phyloP scores from a whole-genome alignment of 2,329 filamentous ascomycete species.

The Septoria petroselini region DNA sequence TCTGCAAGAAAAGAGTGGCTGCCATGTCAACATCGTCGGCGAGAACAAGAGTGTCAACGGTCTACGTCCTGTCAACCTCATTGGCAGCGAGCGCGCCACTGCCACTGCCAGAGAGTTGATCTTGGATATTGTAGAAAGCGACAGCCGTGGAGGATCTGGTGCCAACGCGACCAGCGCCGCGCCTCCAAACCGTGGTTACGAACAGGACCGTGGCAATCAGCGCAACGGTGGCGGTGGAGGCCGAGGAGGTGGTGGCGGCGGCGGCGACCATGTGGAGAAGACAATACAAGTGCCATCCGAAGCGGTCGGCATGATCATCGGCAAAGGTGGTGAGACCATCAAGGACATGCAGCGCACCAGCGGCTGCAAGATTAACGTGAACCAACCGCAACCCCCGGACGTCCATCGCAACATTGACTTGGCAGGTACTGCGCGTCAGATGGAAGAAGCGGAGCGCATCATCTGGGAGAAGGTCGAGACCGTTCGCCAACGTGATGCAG shows the following conservation, averaged over 20 bases:
- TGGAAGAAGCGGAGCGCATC: conserved; percentile 74
- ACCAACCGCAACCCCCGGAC: conserved; percentile 74
- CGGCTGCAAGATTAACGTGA: conserved; percentile 93
- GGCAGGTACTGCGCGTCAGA: conserved; percentile 72
- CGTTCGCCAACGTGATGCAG: conserved; percentile 58
- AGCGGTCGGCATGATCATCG: conserved; percentile 93
- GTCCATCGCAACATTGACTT: conserved; percentile 82
- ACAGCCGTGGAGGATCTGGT: conserved; percentile 53
- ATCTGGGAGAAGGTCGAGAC: conserved; percentile 92
- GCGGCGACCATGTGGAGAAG: conserved; percentile 65
- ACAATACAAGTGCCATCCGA: conserved; percentile 83
- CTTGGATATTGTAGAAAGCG: conserved; percentile 90
- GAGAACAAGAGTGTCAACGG: conserved; percentile 92
- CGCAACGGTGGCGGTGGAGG: conserved; percentile 38
- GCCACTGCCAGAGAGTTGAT: conserved; percentile 80
- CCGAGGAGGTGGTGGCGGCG: conserved; percentile 43
- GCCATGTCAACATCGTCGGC: conserved; percentile 91
- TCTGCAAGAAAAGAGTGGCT: conserved; percentile 85
- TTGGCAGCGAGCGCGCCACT: conserved; percentile 72
- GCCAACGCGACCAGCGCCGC: conserved; percentile 22
- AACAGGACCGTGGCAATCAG: conserved; percentile 30
- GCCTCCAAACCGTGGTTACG: conserved; percentile 34
- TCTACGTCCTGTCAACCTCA: conserved; percentile 83
- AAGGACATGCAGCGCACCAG: conserved; percentile 87
- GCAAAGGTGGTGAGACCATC: conserved; percentile 88